These are phyloP conservation scores for Ulota crispa DNA, from an alignment of 225 moss, liverwort and hornwort genomes.

Conservation along the genomic window DNA sequence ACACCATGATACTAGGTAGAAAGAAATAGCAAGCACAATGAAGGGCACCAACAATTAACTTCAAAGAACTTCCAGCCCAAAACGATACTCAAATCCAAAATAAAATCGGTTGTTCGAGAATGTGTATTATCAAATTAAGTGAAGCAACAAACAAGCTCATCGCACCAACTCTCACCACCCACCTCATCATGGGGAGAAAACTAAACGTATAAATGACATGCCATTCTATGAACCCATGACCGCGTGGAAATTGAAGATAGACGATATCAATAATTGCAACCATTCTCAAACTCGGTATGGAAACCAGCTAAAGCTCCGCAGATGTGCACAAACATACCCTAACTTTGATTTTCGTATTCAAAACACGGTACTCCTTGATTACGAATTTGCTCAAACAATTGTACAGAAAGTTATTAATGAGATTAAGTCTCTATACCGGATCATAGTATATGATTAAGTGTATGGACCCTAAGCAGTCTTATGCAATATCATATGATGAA, in stretches of 20 bases:
- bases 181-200: not conserved
- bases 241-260: not conserved
- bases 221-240: not conserved
- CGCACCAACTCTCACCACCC: not conserved
- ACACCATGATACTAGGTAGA: not conserved
- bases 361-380: not conserved
- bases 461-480: not conserved
- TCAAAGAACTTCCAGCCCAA: not conserved
- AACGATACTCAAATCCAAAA: not conserved
- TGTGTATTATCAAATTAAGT: not conserved
- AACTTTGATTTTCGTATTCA: not conserved
- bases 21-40: constrained; percentile 3
- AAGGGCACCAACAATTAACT: not conserved
- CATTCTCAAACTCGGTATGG: not conserved
- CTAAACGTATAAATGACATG: not conserved
- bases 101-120: not conserved
- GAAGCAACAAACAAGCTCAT: constrained; percentile 1
- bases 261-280: not conserved
- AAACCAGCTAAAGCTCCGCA: constrained; percentile 3
- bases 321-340: not conserved
- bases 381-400: not conserved
- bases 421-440: not conserved
- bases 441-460: not conserved
- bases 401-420: not conserved
- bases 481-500: not conserved